Base-by-base conservation (phyloP, 2,329 filamentous ascomycete species). In the Colletotrichum lupini region DNA sequence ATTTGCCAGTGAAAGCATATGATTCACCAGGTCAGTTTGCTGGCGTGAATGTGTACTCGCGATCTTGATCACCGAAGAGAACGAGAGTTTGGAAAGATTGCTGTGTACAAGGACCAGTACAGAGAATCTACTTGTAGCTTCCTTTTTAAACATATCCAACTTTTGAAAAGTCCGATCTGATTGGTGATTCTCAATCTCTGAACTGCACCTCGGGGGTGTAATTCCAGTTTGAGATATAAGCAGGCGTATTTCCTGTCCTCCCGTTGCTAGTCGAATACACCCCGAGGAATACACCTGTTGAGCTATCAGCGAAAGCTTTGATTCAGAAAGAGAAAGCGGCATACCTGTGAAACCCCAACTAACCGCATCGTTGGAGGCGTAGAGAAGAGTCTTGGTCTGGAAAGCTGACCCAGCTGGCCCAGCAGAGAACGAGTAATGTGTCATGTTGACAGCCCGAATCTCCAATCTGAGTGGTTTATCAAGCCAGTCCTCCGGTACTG, bases 251-350 rank as follows among this genome's bases (percentile, higher is more conserved):
- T 2, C 82, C 84, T 12, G 81, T 77, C 2, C 82, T 82, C 0
- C 87, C 87, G 74, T 90, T 90, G 32, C 80, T 87, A 4, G 88
- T 90, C 53, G 84, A 85, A 77, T 89, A 90, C 1, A 85, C 82
- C 0, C 88, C 88, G 0, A 90, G 73, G 24, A 90, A 78, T 1
- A 84, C 83, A 0, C 88, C 87, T 83, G 75, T 78, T 42, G 14
- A 30, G 22, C 3, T n/a, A 30, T 62, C 30, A 73, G 59, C 24
- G 35, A 12, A 46, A 56, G 58, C 24, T 46, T 12, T n/a, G 4
- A 30, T 49, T 19, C n/a, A 26, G 52, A 16, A n/a, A 14, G 8
- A 3, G 35, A 35, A 12, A 61, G 9, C 9, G 28, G 76, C 80
- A 78, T 71, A 83, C 83, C 83, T 57, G 83, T 84, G 68, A 77